Evolutionary conservation across 768 basidiomycete genomes (phyloP).

Genomic region (Botryobasidium botryosum): DNA sequence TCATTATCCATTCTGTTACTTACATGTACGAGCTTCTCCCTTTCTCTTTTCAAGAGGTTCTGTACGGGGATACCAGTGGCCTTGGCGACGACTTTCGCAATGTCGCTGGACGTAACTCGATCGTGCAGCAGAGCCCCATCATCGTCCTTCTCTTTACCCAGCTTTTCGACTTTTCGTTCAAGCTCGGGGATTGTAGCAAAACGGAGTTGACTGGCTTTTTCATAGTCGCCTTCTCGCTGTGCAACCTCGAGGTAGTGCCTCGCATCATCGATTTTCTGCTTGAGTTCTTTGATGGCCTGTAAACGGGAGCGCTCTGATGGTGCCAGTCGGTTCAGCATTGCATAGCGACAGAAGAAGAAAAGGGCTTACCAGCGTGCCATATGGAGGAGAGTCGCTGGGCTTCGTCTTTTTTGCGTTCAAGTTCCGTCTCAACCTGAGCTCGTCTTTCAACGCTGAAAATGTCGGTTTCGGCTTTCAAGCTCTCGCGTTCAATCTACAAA

Average conservation of each 20-base stretch:
- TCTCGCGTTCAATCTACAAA: slow-evolving; percentile 65
- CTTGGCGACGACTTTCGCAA: slow-evolving; percentile 73
- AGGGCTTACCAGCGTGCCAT: slow-evolving; percentile 51
- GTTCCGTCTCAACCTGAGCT: slow-evolving; percentile 43
- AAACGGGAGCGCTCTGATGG: slow-evolving; percentile 45
- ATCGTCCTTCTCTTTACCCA: slow-evolving; percentile 25
- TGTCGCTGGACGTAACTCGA: slow-evolving; percentile 76
- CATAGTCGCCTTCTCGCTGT: slow-evolving; percentile 77
- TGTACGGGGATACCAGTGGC: slow-evolving; percentile 84
- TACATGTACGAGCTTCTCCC: slow-evolving; percentile 78
- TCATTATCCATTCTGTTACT: too few species aligned
- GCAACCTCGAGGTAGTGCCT: slow-evolving; percentile 78
- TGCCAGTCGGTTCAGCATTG: background rate
- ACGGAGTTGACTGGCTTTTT: slow-evolving; percentile 65
- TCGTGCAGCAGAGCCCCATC: slow-evolving; percentile 63
- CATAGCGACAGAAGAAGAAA: slow-evolving; percentile 1
- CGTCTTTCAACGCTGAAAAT: slow-evolving; percentile 65
- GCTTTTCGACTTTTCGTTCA: slow-evolving; percentile 47
- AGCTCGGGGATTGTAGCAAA: slow-evolving; percentile 76
- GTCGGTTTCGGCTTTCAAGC: slow-evolving; percentile 75
- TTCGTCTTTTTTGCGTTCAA: slow-evolving; percentile 43
- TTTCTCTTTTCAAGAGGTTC: slow-evolving; percentile 74
- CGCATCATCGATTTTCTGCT: slow-evolving; percentile 60
- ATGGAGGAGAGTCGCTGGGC: slow-evolving; percentile 42
- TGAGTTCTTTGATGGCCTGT: slow-evolving; percentile 52